Evolutionary conservation across 1,139 yeast genomes (phyloP).

Genomic region (Yamadazyma epiphylla): DNA sequence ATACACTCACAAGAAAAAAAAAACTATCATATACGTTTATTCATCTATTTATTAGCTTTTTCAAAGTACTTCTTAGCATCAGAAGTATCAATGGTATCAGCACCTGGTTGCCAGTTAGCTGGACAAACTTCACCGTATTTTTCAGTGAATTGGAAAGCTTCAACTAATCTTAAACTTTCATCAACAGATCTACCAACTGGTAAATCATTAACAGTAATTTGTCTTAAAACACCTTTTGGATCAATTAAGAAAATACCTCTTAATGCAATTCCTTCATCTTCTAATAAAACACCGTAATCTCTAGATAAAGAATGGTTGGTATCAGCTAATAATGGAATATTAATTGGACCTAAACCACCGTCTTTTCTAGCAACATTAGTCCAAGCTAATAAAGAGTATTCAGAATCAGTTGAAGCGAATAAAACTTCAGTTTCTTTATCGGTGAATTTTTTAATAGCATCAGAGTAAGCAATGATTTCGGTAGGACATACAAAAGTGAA

Average conservation of each 20-base stretch:
- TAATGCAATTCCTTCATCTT: constrained; percentile 93
- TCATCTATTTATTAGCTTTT: constrained; percentile 43
- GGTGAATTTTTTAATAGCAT: constrained; percentile 84
- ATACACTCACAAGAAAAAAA: no score
- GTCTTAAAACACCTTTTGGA: constrained; percentile 93
- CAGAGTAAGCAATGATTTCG: constrained; percentile 97
- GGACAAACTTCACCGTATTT: constrained; percentile 98
- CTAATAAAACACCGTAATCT: constrained; percentile 95
- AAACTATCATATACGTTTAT: no score
- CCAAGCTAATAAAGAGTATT: constrained; percentile 96
- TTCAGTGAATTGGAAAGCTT: constrained; percentile 98
- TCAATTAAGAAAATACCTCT: constrained; percentile 98
- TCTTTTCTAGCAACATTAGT: constrained; percentile 94
- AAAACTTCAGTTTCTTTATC: constrained; percentile 85
- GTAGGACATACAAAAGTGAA: constrained; percentile 99
- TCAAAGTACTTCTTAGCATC: constrained; percentile 80
- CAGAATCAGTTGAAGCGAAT: constrained; percentile 97
- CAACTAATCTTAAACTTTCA: constrained; percentile 94
- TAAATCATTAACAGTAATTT: constrained; percentile 93
- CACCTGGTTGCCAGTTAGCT: constrained; percentile 99
- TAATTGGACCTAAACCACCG: constrained; percentile 95
- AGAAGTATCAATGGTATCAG: constrained; percentile 85
- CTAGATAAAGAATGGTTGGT: constrained; percentile 91
- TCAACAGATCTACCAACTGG: constrained; percentile 99
- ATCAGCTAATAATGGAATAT: constrained; percentile 94